These are phyloP conservation scores for Otatea glauca DNA, from an alignment of 176 grass and related monocot genomes.

Conservation along the genomic window DNA sequence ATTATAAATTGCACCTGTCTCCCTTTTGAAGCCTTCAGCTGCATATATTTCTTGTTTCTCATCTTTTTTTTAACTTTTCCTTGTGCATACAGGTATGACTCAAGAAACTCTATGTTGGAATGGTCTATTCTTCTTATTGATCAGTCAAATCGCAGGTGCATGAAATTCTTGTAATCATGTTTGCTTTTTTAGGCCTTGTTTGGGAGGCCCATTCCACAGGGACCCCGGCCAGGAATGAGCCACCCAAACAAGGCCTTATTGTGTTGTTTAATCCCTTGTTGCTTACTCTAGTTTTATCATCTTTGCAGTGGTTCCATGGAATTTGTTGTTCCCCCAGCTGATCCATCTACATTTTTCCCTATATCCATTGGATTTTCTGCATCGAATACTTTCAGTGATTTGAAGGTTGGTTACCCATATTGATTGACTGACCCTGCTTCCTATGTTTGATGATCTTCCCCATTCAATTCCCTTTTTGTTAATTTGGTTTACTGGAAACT, in stretches of 20 bases:
- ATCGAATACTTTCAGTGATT: constrained; percentile 77
- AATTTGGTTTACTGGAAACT: background rate
- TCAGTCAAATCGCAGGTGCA: constrained; percentile 77
- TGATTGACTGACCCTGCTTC: background rate
- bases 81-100: constrained; percentile 62
- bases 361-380: constrained; percentile 78
- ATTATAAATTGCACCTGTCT: background rate
- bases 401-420: constrained; percentile 52
- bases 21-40: background rate
- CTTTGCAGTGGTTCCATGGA: constrained; percentile 79
- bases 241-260: no score
- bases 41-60: constrained; percentile 36
- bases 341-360: constrained; percentile 77
- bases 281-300: background rate
- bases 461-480: background rate
- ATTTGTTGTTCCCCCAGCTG: constrained; percentile 75
- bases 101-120: constrained; percentile 69
- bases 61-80: background rate
- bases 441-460: background rate
- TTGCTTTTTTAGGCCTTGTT: no score
- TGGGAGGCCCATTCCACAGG: no score
- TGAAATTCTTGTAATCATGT: background rate
- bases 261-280: background rate
- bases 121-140: constrained; percentile 88
- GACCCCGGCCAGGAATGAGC: no score